Evolutionary conservation across 202 grass and related monocot species (phyloP).

Genomic region (Bolboschoenoplectus hybrid): DNA sequence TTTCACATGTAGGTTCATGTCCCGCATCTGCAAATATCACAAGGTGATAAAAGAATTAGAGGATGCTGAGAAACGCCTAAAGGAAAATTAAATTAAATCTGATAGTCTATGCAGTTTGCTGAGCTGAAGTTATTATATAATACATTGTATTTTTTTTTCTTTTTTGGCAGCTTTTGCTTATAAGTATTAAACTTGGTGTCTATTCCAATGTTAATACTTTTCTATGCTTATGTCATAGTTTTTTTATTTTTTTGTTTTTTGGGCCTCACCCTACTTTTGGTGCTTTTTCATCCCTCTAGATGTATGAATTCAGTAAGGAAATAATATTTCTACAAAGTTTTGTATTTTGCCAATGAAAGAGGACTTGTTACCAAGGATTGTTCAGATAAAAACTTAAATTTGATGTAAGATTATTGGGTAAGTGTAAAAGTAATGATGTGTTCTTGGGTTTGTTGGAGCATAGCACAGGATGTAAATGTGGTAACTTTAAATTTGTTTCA

Average conservation of each 20-base stretch:
- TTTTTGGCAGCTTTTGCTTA: background rate
- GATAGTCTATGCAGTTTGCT: background rate
- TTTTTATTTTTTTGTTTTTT: background rate
- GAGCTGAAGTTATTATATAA: background rate
- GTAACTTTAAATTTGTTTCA: background rate
- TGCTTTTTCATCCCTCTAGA: background rate
- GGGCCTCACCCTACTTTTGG: background rate
- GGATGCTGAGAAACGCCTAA: conserved; percentile 77
- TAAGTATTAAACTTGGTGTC: background rate
- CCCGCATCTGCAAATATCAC: conserved; percentile 74
- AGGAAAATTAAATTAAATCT: conserved; percentile 81
- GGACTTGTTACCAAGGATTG: background rate
- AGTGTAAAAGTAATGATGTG: background rate
- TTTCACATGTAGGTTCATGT: conserved; percentile 60
- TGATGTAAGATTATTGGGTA: background rate
- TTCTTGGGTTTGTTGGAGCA: background rate
- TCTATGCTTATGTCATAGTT: background rate
- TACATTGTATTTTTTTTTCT: background rate
- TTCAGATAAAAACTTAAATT: background rate
- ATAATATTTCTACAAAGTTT: conserved; percentile 11
- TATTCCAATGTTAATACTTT: background rate
- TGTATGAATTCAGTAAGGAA: background rate
- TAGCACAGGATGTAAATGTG: background rate
- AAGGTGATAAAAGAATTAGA: conserved; percentile 84
- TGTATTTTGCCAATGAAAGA: background rate